Percentiles rank a stretch among this genome's conserved stretches.
Conservation (phyloP, 345 rosid species). For the Sonneratia alba region DNA sequence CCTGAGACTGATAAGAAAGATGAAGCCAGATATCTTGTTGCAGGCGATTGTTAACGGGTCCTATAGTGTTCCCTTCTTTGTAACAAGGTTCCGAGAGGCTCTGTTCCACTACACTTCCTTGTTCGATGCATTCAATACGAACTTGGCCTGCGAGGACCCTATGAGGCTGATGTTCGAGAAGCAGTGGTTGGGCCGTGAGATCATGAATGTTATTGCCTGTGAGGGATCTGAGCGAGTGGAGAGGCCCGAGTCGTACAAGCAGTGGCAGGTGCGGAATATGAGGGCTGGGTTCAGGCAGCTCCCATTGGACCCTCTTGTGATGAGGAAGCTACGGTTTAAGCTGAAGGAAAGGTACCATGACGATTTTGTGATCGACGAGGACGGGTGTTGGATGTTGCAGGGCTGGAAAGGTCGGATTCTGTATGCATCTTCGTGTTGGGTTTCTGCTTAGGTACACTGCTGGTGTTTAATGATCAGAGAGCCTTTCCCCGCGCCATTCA, state of each 20-base stretch:
- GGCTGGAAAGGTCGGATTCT: conserved; percentile 80
- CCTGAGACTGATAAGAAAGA: conserved; percentile 43
- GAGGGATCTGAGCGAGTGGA: conserved; percentile 72
- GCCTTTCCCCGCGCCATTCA: background rate
- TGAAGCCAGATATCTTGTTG: conserved; percentile 48
- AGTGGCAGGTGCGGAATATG: conserved; percentile 48
- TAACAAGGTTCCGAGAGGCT: conserved; percentile 68
- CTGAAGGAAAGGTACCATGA: conserved; percentile 29
- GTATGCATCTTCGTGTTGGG: conserved; percentile 61
- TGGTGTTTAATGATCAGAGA: background rate
- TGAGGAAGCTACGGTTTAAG: conserved; percentile 33
- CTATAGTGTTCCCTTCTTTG: conserved; percentile 60
- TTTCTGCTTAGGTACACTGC: conserved; percentile 22
- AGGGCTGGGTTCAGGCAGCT: conserved; percentile 66
- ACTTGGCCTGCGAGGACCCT: conserved; percentile 28
- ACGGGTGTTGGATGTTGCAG: conserved; percentile 61
- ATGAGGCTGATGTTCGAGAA: conserved; percentile 56
- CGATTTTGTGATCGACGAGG: conserved; percentile 44
- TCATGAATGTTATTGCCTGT: conserved; percentile 55
- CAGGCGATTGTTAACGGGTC: conserved; percentile 40
- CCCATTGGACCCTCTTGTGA: conserved; percentile 32
- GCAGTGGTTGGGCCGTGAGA: conserved; percentile 56
- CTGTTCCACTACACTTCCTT: conserved; percentile 62
- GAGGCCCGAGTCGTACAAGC: conserved; percentile 83
- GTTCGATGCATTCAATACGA: conserved; percentile 54